A percentile compares a stretch with the other conserved stretches of the same genome.
Evolutionary conservation across 768 basidiomycete genomes (phyloP).

Genomic region (Cystofilobasidium bisporidii): DNA sequence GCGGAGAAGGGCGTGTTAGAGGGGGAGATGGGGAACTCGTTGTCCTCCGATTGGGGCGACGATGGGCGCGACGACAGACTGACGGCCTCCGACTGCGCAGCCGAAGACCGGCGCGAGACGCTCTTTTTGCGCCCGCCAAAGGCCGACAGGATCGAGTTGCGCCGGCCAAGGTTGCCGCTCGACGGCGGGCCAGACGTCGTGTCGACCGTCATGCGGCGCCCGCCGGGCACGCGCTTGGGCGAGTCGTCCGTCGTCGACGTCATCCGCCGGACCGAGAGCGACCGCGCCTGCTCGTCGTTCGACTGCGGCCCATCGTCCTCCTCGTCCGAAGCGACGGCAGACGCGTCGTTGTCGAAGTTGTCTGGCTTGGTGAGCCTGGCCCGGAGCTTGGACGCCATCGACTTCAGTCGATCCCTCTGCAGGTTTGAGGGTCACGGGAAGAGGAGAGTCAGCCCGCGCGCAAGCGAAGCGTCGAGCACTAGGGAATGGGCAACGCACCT

Average conservation of each 20-base stretch:
- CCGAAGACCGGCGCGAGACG: constrained; percentile 16
- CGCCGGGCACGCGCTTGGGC: constrained; percentile 12
- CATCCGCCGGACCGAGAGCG: constrained; percentile 15
- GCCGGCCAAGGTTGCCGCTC: constrained; percentile 15
- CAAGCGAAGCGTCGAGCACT: not conserved
- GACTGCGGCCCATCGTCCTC: constrained; percentile 13
- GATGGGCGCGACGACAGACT: constrained; percentile 8
- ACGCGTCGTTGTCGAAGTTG: constrained; percentile 21
- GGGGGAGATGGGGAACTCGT: not conserved
- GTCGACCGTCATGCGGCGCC: constrained; percentile 19
- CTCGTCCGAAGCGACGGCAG: constrained; percentile 24
- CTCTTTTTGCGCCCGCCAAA: constrained; percentile 20
- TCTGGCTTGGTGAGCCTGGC: constrained; percentile 19
- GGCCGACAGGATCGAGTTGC: constrained; percentile 17
- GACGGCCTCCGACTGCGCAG: constrained; percentile 20
- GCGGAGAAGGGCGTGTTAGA: not conserved
- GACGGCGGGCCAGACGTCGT: not conserved
- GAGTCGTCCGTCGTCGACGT: constrained; percentile 6
- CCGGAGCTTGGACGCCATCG: constrained; percentile 50
- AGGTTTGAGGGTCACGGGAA: not conserved
- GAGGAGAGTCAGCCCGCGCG: not conserved
- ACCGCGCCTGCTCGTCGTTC: not conserved
- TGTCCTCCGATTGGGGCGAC: constrained; percentile 14
- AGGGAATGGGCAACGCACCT: constrained; percentile 37
- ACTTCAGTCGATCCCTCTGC: constrained; percentile 61